Evolutionary conservation across 202 grass and related monocot species (phyloP).

Genomic region (Carex arenaria): DNA sequence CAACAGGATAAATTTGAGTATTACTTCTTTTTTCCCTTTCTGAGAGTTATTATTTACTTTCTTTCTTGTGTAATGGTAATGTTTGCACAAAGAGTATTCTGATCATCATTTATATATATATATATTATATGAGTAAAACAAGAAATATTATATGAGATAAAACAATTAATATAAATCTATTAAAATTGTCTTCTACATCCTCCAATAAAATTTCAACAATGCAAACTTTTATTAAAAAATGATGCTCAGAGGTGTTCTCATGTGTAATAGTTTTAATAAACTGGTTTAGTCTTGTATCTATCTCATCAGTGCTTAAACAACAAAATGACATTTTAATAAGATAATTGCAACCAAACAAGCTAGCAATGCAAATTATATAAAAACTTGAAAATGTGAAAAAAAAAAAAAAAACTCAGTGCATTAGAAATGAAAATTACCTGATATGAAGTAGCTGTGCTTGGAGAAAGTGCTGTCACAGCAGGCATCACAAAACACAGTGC

Average conservation of each 20-base stretch:
- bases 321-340: neutral
- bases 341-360: neutral
- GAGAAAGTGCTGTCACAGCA: constrained; percentile 74
- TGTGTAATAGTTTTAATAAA: neutral
- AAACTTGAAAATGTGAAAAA: neutral
- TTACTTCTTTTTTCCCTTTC: neutral
- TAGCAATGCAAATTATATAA: neutral
- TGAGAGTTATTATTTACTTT: neutral
- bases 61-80: neutral
- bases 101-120: neutral
- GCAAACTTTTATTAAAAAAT: neutral
- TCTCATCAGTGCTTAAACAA: neutral
- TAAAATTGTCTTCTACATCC: neutral
- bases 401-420: neutral
- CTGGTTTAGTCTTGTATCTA: neutral
- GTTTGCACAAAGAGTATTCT: neutral
- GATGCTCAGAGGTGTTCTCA: neutral
- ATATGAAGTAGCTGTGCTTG: constrained; percentile 72
- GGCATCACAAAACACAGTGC: constrained; percentile 85
- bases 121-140: neutral
- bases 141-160: neutral
- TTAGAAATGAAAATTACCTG: constrained; percentile 37
- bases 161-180: neutral
- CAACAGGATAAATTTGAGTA: neutral
- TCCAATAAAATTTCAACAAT: neutral